These are phyloP conservation scores for Aureobasidium sp. DNA, from an alignment of 2,329 filamentous ascomycete genomes.

Conservation along the genomic window DNA sequence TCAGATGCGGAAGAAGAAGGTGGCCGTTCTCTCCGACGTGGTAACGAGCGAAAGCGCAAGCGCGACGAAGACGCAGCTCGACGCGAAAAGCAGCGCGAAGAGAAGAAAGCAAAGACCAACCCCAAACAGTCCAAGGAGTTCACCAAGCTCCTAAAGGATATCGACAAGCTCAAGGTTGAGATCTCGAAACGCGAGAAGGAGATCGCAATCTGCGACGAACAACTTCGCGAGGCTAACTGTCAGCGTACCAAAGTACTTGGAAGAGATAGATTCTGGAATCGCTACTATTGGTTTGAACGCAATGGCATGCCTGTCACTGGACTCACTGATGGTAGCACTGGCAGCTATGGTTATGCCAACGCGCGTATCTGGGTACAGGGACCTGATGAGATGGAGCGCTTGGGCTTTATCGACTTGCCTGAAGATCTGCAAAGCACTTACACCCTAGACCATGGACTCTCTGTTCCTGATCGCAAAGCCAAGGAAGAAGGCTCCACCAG, in stretches of 20 bases:
- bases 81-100: slow-evolving; percentile 57
- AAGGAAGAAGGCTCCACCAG: slow-evolving; percentile 77
- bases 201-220: slow-evolving; percentile 79
- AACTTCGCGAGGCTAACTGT: slow-evolving; percentile 88
- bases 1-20: slow-evolving; percentile 54
- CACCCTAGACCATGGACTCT: slow-evolving; percentile 67
- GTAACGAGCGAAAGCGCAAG: slow-evolving; percentile 52
- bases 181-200: slow-evolving; percentile 78
- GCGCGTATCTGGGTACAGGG: slow-evolving; percentile 95
- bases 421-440: slow-evolving; percentile 68
- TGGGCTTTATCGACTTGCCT: slow-evolving; percentile 75
- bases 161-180: slow-evolving; percentile 74
- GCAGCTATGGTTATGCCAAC: slow-evolving; percentile 81
- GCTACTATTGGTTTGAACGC: slow-evolving; percentile 98
- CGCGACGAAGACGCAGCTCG: slow-evolving; percentile 54
- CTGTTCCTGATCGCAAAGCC: slow-evolving; percentile 74
- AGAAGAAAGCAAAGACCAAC: slow-evolving; percentile 51
- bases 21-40: slow-evolving; percentile 48
- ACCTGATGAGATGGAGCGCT: slow-evolving; percentile 77
- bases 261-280: slow-evolving; percentile 94
- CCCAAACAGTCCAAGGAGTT: slow-evolving; percentile 72
- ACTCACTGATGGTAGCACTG: slow-evolving; percentile 79
- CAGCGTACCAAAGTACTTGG: slow-evolving; percentile 82
- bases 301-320: slow-evolving; percentile 96
- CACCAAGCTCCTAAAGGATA: slow-evolving; percentile 77